Evolutionary conservation across 73 alveolate species (phyloP).

Genomic region (Paraurostyla sp.): DNA sequence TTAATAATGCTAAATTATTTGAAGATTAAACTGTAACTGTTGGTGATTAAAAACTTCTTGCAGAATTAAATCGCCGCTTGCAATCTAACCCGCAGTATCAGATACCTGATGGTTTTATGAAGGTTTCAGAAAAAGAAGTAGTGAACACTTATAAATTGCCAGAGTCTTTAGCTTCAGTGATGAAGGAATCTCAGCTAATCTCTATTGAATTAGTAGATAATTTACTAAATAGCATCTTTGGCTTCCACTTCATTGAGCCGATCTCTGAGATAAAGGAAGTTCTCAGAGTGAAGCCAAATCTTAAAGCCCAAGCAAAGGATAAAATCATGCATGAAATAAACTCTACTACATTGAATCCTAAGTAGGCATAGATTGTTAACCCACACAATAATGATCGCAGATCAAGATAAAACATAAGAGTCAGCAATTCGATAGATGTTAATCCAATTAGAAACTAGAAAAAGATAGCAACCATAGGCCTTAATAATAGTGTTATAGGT

Average conservation of each 20-base stretch:
- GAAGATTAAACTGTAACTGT: constrained; percentile 79
- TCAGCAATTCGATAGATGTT: constrained; percentile 26
- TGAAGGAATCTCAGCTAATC: constrained; percentile 2
- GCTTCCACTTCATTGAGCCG: constrained; percentile 51
- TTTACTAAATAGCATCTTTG: constrained; percentile 36
- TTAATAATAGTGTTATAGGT: background rate
- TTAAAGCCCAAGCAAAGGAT: background rate
- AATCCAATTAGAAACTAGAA: background rate
- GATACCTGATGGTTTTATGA: constrained; percentile 86
- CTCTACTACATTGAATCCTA: background rate
- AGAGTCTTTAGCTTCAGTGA: constrained; percentile 23
- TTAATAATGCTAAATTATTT: constrained; percentile 50
- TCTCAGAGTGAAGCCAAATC: constrained; percentile 17
- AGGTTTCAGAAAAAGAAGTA: constrained; percentile 72
- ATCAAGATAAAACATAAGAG: constrained; percentile 5
- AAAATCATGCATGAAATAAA: constrained; percentile 38
- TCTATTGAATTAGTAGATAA: constrained; percentile 40
- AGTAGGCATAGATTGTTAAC: background rate
- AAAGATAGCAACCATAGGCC: no score
- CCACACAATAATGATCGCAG: background rate
- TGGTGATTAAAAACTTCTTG: constrained; percentile 80
- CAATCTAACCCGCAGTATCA: constrained; percentile 74
- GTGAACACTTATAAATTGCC: constrained; percentile 54
- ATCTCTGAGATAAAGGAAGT: constrained; percentile 47
- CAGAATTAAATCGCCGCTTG: constrained; percentile 78